Base-by-base conservation (phyloP, 805 yeast genomes). In the Candida tammaniensis region DNA sequence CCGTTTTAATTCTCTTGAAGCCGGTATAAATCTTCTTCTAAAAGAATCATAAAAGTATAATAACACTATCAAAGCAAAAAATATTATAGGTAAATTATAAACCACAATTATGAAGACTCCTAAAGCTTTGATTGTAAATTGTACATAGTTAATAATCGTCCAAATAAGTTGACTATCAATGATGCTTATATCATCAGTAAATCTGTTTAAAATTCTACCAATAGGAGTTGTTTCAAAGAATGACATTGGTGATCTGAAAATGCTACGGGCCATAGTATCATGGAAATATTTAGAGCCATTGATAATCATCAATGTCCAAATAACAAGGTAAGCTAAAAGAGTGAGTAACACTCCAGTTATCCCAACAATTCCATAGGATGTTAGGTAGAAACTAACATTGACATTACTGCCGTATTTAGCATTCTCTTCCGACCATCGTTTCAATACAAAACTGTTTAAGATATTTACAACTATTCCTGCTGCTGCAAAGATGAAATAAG, bases 191-290 rank as follows among this genome's bases (percentile, higher is more conserved):
- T 64, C 70, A 19, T 62, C 66, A 5, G 69, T 46, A 36, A 64
- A 64, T 38, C 69, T 48, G 38, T 64, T 64, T 48, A 64, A 50
- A 21, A 64, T 57, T 42, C 68, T 43, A 3, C 69, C 70, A 20
- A 61, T 48, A 2, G 70, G 70, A 1, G 70, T 64, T 12, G 68
- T 61, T 38, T 64, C 70, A 33, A 63, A 64, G 35, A 62, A 64
- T n/a, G 64, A 54, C 70, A 64, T 64, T 17, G 70, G 70, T 2
- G 68, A 54, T 37, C 65, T 50, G 35, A 64, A 49, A 1, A 64
- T 59, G 7, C 55, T 40, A 16, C 39, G 35, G 5, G 66, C 61
- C 68, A 64, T 61, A 14, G 48, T 51, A 27, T 62, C 64, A 36
- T 64, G 70, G 47, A 62, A 61, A 36, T 51, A 47, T 24, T 33